Evolutionary conservation across 805 yeast species (phyloP), one percentile per base, ranked within the genome.

Genomic region (Kazachstania kunashirensis): DNA sequence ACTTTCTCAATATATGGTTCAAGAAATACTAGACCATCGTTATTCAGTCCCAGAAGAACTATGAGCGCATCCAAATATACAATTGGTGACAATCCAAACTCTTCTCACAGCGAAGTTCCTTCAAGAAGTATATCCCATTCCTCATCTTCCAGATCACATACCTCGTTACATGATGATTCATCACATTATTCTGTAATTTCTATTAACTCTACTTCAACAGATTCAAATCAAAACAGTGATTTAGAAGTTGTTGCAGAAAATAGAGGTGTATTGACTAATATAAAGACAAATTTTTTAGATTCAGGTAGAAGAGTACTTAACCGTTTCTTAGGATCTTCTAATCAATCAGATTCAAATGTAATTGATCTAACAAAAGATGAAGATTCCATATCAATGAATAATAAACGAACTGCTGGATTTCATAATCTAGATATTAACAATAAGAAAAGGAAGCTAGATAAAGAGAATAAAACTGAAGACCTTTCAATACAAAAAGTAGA

Each of bases 11-110:
- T 48, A 7, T 45, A 47, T 24, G 43, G 48, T 24, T 29, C 48
- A 11, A 41, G 39, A 33, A 45, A 31, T n/a, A 28, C 29, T 18
- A 38, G 41, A 14, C 43, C 45, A 13, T 44, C 50, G 2, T 43
- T 49, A 19, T 49, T 50, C 39, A 42, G 41, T 33, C 40, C 50
- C 17, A 44, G 42, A 33, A 49, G 57, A 40, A 41, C 41, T 10
- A 38, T 46, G 42, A 43, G 43, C 32, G 29, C 37, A 4, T 29
- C 38, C 3, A 26, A 26, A 12, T 26, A 26, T 26, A 14, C 29
- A 26, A 26, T 26, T 4, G 15, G 11, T 13, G 18, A 14, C 2
- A 6, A 26, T n/a, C n/a, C n/a, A n/a, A n/a, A n/a, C n/a, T n/a
- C n/a, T n/a, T n/a, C n/a, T n/a, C n/a, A n/a, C n/a, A n/a, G n/a